Base-by-base conservation (phyloP, 345 rosid genomes). In the Lepidium sativum region DNA sequence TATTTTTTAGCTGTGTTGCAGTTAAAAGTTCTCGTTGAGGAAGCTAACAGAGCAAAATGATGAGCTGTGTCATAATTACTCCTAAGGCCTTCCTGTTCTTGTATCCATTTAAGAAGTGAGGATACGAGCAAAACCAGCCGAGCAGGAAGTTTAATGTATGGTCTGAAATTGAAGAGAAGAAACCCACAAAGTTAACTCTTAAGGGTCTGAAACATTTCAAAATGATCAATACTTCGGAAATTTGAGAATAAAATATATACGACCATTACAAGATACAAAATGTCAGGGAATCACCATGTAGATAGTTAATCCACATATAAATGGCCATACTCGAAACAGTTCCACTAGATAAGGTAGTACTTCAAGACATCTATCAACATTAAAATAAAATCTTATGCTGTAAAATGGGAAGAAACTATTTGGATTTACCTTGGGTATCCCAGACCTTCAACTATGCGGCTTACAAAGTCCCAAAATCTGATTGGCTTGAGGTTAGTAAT, bases 401-500 rank as follows among this genome's bases (percentile, higher is more conserved):
- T 42, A 33, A 62, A 38, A 15, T 41, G 8, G 45, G 18, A 52
- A 14, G 40, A 11, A 39, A 50, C 33, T 54, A 27, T 32, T 72
- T 33, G 40, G 42, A 70, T 27, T 70, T 78, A 94, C 99, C 99
- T 84, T 70, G 80, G 84, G 79, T 86, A 90, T 52, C 90, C 87
- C 81, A 94, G 60, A 74, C 92, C 90, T 77, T 80, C 88, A 61
- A 86, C 71, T 45, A 90, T 62, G 49, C 69, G 65, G 47, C 91
- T 82, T 8, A 85, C 80, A 74, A 90, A 90, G 48, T 83, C 86
- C 95, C 88, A 88, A 68, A 88, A 90, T 77, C 65, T 83, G 65
- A 86, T 53, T 6, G 91, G 96, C 79, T 90, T 80, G 8, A 76
- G 77, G 81, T 94, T 86, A 4, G 97, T 94, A 79, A 94, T 84